These are phyloP conservation scores for Aspergillus transmontanensis DNA, from an alignment of 2,329 filamentous ascomycete genomes.

Conservation along the genomic window DNA sequence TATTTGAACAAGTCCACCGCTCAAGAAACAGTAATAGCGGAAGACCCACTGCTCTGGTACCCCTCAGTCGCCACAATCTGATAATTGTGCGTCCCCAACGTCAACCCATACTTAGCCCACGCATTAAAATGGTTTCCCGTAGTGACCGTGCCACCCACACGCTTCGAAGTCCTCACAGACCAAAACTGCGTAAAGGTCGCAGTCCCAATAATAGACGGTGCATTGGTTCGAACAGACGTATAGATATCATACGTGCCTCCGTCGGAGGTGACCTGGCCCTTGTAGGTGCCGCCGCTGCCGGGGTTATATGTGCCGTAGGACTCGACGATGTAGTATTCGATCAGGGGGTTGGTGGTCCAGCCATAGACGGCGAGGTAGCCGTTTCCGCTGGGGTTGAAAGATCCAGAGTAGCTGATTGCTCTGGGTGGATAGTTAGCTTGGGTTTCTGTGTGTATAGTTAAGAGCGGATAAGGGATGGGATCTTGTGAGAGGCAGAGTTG, in stretches of 20 bases:
- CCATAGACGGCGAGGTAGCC: constrained; percentile 43
- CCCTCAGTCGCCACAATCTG: constrained; percentile 49
- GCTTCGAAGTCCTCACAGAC: constrained; percentile 42
- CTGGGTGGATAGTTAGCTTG: constrained; percentile 8
- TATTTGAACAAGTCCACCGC: too few relatives aligned
- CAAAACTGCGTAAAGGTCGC: constrained; percentile 48
- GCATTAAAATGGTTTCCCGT: constrained; percentile 42
- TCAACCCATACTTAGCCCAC: constrained; percentile 36
- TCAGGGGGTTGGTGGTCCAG: constrained; percentile 41
- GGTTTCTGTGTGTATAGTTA: not conserved
- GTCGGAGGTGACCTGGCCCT: constrained; percentile 41
- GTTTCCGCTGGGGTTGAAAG: constrained; percentile 34
- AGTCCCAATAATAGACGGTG: constrained; percentile 44
- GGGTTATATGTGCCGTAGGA: constrained; percentile 38
- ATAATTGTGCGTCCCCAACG: constrained; percentile 39
- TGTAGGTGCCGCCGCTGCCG: constrained; percentile 26
- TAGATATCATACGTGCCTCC: constrained; percentile 43
- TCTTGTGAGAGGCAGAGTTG: not conserved
- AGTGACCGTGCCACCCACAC: constrained; percentile 39
- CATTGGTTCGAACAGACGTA: constrained; percentile 38
- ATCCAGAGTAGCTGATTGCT: constrained; percentile 34
- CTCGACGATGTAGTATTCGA: constrained; percentile 45
- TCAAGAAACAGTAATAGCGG: constrained; percentile 40
- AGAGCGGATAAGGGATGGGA: too few relatives aligned
- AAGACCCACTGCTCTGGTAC: constrained; percentile 43